Base-by-base conservation (phyloP, 768 basidiomycete species). In the Rhodocollybia butyracea region DNA sequence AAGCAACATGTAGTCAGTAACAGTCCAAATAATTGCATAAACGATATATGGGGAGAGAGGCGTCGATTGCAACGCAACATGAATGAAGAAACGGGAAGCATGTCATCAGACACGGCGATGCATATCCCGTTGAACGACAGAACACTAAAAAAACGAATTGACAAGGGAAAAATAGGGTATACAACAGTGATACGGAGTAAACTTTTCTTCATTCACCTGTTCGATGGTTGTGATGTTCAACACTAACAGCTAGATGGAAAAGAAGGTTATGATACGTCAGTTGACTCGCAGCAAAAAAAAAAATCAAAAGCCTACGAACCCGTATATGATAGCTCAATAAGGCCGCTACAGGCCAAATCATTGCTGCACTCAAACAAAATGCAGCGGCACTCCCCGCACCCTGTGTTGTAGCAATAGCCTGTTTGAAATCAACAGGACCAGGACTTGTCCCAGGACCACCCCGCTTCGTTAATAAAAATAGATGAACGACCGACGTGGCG, bases 201-300 rank as follows among this genome's bases (percentile, higher is more conserved):
- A n/a, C n/a, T 17, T 21, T 5, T 21, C 26, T 34, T 12, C 42
- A 65, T 83, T 69, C 68, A 89, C 89, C 81, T 94, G 92, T 73
- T 98, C 95, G 58, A 98, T 94, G n/a, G 94, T 98, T 8, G 95
- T 97, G 32, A 93, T 79, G 68, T 96, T 95, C 59, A 94, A 75
- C 30, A 94, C 67, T 51, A 96, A 71, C 46, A 98, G 77, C 88
- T 91, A 67, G 32, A 57, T 50, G 54, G 5, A 57, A 63, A 39
- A 4, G 31, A 15, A 27, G 27, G 21, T n/a, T 17, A 50, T 38
- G 22, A 24, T 34, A 19, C 15, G 13, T 38, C 19, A 3, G 7
- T 36, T n/a, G n/a, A n/a, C n/a, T n/a, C n/a, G n/a, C n/a, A n/a
- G 19, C 48, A 24, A 21, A 50, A 24, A n/a, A 15, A 31, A 47